Conservation (phyloP, 768 basidiomycete genomes). For the Strobilomyces confusus region DNA sequence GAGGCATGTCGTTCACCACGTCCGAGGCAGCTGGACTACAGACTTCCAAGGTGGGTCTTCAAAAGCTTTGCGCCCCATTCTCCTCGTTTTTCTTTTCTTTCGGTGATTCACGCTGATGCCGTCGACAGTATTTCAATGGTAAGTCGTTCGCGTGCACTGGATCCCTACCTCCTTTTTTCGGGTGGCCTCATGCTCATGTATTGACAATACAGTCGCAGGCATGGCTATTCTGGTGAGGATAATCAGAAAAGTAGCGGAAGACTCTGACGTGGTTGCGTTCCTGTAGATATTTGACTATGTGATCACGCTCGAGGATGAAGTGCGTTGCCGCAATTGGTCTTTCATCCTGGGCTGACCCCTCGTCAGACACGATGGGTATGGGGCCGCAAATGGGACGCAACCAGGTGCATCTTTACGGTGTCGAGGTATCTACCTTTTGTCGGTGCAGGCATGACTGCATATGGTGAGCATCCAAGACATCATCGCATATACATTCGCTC, state of each 20-base stretch:
- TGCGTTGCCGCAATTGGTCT: neutral
- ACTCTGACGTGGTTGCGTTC: neutral
- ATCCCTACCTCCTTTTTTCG: too few species aligned
- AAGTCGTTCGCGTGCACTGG: neutral
- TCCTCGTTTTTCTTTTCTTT: neutral
- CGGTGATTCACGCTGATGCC: neutral
- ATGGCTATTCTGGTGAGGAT: slow-evolving; percentile 14
- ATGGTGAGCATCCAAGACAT: slow-evolving; percentile 2
- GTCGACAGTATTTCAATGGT: slow-evolving; percentile 15
- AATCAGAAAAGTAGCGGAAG: neutral
- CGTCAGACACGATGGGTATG: slow-evolving; percentile 18
- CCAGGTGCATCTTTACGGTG: slow-evolving; percentile 11
- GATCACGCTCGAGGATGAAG: slow-evolving; percentile 12
- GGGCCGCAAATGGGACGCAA: slow-evolving; percentile 14
- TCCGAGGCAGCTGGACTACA: slow-evolving; percentile 12
- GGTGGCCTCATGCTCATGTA: neutral
- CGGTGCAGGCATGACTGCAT: slow-evolving; percentile 8
- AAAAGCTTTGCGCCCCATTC: neutral
- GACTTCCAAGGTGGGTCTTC: slow-evolving; percentile 9
- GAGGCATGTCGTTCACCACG: neutral
- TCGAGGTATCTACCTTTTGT: slow-evolving; percentile 22
- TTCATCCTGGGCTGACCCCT: neutral
- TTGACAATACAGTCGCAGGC: slow-evolving; percentile 10
- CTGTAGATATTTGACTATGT: slow-evolving; percentile 10
- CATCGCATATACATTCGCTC: neutral